These are phyloP conservation scores for Phytophthora megakarya DNA, from an alignment of 352 stramenopile genomes.

Conservation along the genomic window DNA sequence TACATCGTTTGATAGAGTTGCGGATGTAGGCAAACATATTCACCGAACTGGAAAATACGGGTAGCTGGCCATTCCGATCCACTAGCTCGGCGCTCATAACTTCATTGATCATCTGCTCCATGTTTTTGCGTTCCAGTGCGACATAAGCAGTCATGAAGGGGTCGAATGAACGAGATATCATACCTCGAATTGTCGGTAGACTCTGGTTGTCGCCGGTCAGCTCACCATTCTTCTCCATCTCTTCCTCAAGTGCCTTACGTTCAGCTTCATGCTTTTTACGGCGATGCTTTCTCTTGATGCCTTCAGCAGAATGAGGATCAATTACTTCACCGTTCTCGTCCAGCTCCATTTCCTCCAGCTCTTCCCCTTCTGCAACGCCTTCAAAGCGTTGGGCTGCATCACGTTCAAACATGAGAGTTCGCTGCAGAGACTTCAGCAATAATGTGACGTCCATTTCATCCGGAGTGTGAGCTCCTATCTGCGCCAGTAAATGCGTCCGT, in stretches of 20 bases:
- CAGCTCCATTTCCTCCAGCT: constrained; percentile 65
- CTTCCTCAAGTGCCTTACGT: constrained; percentile 63
- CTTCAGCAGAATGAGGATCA: constrained; percentile 72
- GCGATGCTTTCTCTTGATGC: constrained; percentile 76
- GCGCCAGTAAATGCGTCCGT: constrained; percentile 65
- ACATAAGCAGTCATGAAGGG: constrained; percentile 99
- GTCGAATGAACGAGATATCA: constrained; percentile 95
- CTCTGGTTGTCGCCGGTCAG: constrained; percentile 47
- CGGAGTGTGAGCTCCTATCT: constrained; percentile 67
- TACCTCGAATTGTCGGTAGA: constrained; percentile 69
- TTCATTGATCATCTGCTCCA: constrained; percentile 93
- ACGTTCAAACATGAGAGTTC: constrained; percentile 81
- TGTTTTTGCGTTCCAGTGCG: constrained; percentile 94
- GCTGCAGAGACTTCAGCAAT: constrained; percentile 72
- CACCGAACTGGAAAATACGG: constrained; percentile 96
- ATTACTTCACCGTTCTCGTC: constrained; percentile 78
- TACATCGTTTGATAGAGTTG: constrained; percentile 97
- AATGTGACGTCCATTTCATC: constrained; percentile 81
- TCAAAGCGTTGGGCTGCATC: constrained; percentile 77
- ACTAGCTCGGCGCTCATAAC: constrained; percentile 93
- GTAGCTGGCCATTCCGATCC: constrained; percentile 94
- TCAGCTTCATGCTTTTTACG: constrained; percentile 76
- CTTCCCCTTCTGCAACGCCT: constrained; percentile 46
- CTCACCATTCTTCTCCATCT: constrained; percentile 65
- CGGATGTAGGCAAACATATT: constrained; percentile 99